Base-by-base conservation (phyloP, 306 rosid species). In the Coriaria nepalensis region DNA sequence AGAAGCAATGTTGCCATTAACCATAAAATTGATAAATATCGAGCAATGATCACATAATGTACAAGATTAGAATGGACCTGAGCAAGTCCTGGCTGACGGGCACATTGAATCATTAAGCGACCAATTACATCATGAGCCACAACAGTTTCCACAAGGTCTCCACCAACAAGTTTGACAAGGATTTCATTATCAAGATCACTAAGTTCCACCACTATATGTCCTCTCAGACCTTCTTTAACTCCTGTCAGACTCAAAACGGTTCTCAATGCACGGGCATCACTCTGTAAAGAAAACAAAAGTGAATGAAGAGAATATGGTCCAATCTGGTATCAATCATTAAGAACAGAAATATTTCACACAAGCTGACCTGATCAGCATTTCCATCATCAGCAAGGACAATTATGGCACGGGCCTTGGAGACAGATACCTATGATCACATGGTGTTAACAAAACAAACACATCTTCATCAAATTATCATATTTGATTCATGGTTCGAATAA, bases 101-200 rank as follows among this genome's bases (percentile, higher is more conserved):
- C 93, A 70, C 96, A 86, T 64, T 86, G 96, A 70, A 86, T 86
- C 96, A 86, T 86, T 79, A 86, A 66, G 57, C 96, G 93, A 35
- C 96, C 94, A 56, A 82, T 86, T 50, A 86, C 96, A 73, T 86
- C 93, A 59, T 86, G 96, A 56, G 96, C 96, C 72, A 86, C 94
- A 56, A 86, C 94, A 56, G 96, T 86, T 74, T 86, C 93, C 55
- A 86, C 83, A 79, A 82, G 93, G 56, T 86, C 90, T 49, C 90
- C 94, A 41, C 96, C 96, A 65, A 86, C 96, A 66, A 86, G 96
- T 70, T 86, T 86, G 37, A 86, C 96, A 35, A 86, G 93, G 69
- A 82, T 73, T 71, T 86, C 86, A 12, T 86, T 86, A 65, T 86
- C 96, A 61, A 86, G 79, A 75, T 86, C 94, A 66, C 93, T 77